These are phyloP conservation scores for Xylaria cubensis DNA, from an alignment of 495 filamentous ascomycete species.

Conservation along the genomic window DNA sequence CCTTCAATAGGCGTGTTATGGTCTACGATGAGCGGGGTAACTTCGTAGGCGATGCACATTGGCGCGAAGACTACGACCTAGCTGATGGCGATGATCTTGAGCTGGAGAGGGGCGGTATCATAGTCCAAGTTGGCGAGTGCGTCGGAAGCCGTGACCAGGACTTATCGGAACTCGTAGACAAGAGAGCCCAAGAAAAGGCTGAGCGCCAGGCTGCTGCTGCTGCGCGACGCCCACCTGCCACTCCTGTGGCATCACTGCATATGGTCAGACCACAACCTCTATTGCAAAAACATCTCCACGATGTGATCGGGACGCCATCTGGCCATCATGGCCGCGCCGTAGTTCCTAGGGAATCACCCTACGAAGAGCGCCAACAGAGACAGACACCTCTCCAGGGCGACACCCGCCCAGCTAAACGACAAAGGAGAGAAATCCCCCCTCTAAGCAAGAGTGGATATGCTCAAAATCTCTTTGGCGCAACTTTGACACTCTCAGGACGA, in stretches of 20 bases:
- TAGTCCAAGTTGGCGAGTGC: slow-evolving; percentile 80
- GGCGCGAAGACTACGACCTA: slow-evolving; percentile 68
- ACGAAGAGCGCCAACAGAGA: slow-evolving; percentile 52
- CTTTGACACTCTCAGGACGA: slow-evolving; percentile 50
- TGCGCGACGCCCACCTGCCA: slow-evolving; percentile 33
- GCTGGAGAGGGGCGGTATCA: slow-evolving; percentile 72
- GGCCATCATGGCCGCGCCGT: slow-evolving; percentile 59
- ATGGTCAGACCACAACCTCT: slow-evolving; percentile 33
- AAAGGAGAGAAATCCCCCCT: slow-evolving; percentile 43
- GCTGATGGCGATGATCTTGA: slow-evolving; percentile 81
- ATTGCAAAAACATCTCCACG: slow-evolving; percentile 52
- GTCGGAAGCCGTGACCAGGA: slow-evolving; percentile 78
- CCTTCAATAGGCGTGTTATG: slow-evolving; percentile 92
- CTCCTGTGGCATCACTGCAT: slow-evolving; percentile 19
- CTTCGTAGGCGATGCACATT: slow-evolving; percentile 84
- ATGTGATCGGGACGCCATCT: slow-evolving; percentile 54
- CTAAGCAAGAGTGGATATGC: slow-evolving; percentile 59
- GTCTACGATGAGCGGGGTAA: slow-evolving; percentile 83
- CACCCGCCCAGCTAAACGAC: slow-evolving; percentile 44
- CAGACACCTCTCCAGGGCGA: slow-evolving; percentile 27
- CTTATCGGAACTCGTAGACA: slow-evolving; percentile 73
- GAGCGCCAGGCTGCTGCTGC: slow-evolving; percentile 47
- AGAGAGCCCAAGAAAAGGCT: slow-evolving; percentile 60
- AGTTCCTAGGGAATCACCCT: slow-evolving; percentile 55
- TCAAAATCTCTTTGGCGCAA: slow-evolving; percentile 57